phyloP scores from a whole-genome alignment of 2,329 filamentous ascomycete species.

The Xylaria digitata region DNA sequence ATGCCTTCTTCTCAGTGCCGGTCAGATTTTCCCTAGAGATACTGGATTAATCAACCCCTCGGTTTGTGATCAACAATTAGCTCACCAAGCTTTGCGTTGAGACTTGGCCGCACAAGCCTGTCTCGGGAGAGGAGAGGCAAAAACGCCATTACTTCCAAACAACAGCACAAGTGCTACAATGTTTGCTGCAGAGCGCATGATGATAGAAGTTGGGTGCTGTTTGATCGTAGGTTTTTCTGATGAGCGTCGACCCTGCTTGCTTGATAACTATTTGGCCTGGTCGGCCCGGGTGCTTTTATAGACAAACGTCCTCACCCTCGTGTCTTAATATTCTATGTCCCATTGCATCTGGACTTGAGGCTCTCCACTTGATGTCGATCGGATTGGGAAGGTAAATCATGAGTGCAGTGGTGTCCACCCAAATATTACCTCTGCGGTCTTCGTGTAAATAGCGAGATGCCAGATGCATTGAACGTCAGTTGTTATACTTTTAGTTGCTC shows the following conservation, averaged over 20 bases:
- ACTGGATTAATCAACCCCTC: background rate
- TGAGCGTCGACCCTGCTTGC: background rate
- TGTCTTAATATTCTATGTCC: background rate
- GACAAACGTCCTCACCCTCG: background rate
- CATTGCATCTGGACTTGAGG: background rate
- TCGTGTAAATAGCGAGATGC: background rate
- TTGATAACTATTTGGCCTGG: background rate
- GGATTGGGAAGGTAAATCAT: background rate
- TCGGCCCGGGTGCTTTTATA: background rate
- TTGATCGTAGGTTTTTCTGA: background rate
- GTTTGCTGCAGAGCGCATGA: background rate
- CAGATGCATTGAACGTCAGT: background rate
- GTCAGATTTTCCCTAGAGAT: conserved; percentile 13
- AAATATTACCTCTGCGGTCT: background rate
- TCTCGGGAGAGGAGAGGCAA: background rate
- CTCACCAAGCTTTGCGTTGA: conserved; percentile 25
- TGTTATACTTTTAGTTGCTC: too few relatives aligned
- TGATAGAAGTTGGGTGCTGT: background rate
- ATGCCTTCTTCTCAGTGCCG: conserved; percentile 18
- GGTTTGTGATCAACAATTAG: background rate
- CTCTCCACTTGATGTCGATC: background rate
- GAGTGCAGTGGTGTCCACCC: background rate
- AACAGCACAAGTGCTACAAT: background rate
- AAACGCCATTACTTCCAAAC: background rate
- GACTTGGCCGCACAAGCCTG: conserved; percentile 17